phyloP scores from a whole-genome alignment of 768 basidiomycete species.

The Tulasnella sp. region DNA sequence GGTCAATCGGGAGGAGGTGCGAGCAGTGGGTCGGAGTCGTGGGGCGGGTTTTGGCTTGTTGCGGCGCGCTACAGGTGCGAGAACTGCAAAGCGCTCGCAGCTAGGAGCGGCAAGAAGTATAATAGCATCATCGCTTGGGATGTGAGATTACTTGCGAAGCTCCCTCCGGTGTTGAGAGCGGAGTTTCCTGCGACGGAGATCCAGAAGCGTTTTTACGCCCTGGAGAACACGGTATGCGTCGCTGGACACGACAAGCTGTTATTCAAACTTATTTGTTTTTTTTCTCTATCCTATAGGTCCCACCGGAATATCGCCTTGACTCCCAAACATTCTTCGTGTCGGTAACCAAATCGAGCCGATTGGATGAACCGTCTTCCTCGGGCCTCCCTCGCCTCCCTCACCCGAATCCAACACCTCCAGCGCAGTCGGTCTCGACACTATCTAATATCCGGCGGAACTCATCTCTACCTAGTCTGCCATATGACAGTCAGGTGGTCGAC shows the following conservation, averaged over 20 bases:
- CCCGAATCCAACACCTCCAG: not conserved
- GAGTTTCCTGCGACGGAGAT: constrained; percentile 12
- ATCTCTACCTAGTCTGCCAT: not conserved
- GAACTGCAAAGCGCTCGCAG: not conserved
- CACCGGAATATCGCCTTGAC: not conserved
- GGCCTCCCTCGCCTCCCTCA: not conserved
- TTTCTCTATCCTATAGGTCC: not conserved
- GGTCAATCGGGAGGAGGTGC: not conserved
- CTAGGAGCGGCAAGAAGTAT: not conserved
- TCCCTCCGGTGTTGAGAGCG: not conserved
- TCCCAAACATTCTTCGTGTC: not conserved
- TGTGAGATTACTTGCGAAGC: not conserved
- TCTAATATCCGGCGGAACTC: not conserved
- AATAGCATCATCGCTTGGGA: not conserved
- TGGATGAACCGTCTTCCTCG: not conserved
- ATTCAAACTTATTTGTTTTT: not conserved
- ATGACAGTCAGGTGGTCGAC: not conserved
- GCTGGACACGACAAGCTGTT: not conserved
- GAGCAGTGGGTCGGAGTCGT: too few relatives aligned
- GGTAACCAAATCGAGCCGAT: not conserved
- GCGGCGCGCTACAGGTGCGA: constrained; percentile 1
- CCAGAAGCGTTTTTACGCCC: not conserved
- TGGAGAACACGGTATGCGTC: not conserved
- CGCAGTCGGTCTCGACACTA: not conserved
- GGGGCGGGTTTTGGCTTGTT: not conserved